Evolutionary conservation across 192 early-diverging fungal species (phyloP).

Genomic region (Cetraspora pellucida): DNA sequence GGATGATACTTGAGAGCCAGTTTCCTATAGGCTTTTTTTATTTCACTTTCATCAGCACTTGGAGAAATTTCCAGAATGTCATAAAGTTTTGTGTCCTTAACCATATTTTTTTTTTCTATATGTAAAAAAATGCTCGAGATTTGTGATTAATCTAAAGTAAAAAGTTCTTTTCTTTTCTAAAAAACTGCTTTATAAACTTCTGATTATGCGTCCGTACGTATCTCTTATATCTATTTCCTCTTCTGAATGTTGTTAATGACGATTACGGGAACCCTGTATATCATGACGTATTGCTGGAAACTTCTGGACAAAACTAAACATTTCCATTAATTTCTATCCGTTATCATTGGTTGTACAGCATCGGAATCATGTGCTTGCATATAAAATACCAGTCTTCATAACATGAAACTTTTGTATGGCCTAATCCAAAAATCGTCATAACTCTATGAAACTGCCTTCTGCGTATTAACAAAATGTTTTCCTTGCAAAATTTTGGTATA

Average conservation of each 20-base stretch:
- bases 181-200: too few relatives aligned
- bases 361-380: too few relatives aligned
- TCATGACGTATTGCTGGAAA: neutral
- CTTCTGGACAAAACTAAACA: neutral
- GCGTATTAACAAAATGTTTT: too few relatives aligned
- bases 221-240: neutral
- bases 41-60: slow-evolving; percentile 71
- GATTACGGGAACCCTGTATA: neutral
- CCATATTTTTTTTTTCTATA: slow-evolving; percentile 38
- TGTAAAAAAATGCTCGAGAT: neutral
- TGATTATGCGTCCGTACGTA: neutral
- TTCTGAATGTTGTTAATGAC: neutral
- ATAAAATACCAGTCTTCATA: too few relatives aligned
- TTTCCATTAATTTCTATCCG: neutral
- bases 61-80: slow-evolving; percentile 82
- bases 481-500: too few relatives aligned
- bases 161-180: too few relatives aligned
- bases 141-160: too few relatives aligned
- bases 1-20: slow-evolving; percentile 88
- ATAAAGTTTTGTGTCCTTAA: slow-evolving; percentile 86
- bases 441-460: too few relatives aligned
- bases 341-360: too few relatives aligned
- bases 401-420: too few relatives aligned
- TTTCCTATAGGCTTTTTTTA: slow-evolving; percentile 98
- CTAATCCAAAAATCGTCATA: too few relatives aligned